Conservation (phyloP, 768 basidiomycete genomes). For the Udeniomyces megalosporus region DNA sequence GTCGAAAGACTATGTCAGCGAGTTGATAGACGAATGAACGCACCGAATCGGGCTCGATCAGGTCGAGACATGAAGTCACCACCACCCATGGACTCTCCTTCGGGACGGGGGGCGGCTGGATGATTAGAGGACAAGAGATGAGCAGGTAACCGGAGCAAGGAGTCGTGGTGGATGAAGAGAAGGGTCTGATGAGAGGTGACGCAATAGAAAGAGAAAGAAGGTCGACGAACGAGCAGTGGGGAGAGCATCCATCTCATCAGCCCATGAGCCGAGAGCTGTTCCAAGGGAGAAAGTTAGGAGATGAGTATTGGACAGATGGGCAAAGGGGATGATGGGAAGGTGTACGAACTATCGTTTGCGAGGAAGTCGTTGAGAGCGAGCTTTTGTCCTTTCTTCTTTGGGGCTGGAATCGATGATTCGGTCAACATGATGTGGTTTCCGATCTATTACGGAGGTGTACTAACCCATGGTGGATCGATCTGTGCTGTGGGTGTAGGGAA, state of each 20-base stretch:
- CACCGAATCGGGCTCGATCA: conserved; percentile 10
- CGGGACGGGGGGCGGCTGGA: conserved; percentile 21
- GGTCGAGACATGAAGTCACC: conserved; percentile 16
- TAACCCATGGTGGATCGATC: conserved; percentile 1
- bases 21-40: not conserved
- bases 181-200: not conserved
- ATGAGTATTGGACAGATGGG: not conserved
- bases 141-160: not conserved
- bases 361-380: conserved; percentile 86
- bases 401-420: no score
- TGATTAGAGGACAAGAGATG: not conserved
- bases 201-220: not conserved
- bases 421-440: not conserved
- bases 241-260: conserved; percentile 89
- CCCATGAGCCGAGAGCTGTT: conserved; percentile 83
- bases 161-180: not conserved
- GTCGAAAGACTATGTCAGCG: no score
- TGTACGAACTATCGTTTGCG: conserved; percentile 56
- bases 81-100: conserved; percentile 33
- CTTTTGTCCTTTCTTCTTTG: conserved; percentile 82
- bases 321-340: not conserved
- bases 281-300: not conserved
- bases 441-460: not conserved
- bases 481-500: no score
- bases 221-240: conserved; percentile 73